These are phyloP conservation scores for Multifurca ochricompacta DNA, from an alignment of 768 basidiomycete genomes.

Conservation along the genomic window DNA sequence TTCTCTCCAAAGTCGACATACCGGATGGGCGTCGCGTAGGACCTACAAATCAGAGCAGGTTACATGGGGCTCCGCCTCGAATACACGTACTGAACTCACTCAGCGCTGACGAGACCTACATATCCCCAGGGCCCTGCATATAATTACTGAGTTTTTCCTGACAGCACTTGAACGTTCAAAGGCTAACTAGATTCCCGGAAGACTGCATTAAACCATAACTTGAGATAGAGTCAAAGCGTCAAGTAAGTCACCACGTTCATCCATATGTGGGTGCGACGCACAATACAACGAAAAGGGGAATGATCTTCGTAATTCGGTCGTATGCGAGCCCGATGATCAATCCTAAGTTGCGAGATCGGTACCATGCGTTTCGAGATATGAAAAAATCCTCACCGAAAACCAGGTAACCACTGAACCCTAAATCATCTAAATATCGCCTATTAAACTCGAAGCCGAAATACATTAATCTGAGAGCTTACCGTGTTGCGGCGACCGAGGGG, in stretches of 20 bases:
- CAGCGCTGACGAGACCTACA: conserved; percentile 60
- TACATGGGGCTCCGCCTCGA: not conserved
- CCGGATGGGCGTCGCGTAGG: conserved; percentile 59
- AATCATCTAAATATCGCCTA: conserved; percentile 42
- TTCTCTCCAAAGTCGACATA: conserved; percentile 21
- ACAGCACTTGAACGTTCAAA: not conserved
- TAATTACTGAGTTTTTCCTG: not conserved
- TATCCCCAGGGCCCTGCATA: conserved; percentile 59
- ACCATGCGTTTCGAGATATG: not conserved
- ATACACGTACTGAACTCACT: conserved; percentile 35
- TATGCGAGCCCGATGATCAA: conserved; percentile 54
- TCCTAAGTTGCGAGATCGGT: conserved; percentile 27
- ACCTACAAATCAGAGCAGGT: conserved; percentile 29
- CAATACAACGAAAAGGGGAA: conserved; percentile 63
- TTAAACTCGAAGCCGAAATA: not conserved
- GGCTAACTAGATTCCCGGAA: conserved; percentile 45
- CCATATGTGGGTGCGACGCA: conserved; percentile 27
- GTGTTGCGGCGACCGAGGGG: conserved; percentile 52
- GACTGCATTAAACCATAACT: conserved; percentile 71
- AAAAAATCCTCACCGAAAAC: conserved; percentile 40
- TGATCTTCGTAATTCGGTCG: conserved; percentile 52
- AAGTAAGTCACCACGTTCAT: not conserved
- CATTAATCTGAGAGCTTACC: conserved; percentile 28
- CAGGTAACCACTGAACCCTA: conserved; percentile 62
- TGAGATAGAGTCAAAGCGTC: not conserved